phyloP scores from a whole-genome alignment of 345 rosid species.

The Syzygium jambos region DNA sequence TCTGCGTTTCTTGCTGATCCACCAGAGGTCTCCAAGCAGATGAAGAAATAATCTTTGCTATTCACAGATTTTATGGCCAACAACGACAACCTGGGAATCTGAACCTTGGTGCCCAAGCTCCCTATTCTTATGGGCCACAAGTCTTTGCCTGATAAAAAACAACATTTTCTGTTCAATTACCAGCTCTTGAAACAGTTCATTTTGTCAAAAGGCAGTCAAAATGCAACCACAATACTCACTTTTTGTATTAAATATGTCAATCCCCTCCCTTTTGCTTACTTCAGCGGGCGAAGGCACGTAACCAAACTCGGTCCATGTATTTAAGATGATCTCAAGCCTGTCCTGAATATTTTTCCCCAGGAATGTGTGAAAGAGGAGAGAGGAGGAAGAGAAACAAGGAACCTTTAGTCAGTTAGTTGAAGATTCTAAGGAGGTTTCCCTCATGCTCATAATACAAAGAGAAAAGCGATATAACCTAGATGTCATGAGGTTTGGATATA shows the following conservation, averaged over 20 bases:
- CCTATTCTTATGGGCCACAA: slow-evolving; percentile 57
- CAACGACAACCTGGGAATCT: slow-evolving; percentile 31
- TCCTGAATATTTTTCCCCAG: slow-evolving; percentile 30
- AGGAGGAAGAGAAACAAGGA: background rate
- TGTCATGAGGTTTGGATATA: background rate
- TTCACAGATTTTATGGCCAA: slow-evolving; percentile 35
- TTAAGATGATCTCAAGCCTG: slow-evolving; percentile 72
- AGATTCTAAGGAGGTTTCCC: background rate
- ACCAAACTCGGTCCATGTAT: slow-evolving; percentile 53
- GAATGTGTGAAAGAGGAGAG: background rate
- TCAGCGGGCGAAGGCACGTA: slow-evolving; percentile 63
- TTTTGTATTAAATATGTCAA: slow-evolving; percentile 46
- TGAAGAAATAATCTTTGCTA: slow-evolving; percentile 34
- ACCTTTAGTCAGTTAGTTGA: background rate
- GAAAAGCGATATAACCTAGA: background rate
- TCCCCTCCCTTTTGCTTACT: slow-evolving; percentile 66
- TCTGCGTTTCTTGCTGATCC: slow-evolving; percentile 13
- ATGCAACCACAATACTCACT: slow-evolving; percentile 19
- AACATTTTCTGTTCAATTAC: background rate
- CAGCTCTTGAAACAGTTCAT: background rate
- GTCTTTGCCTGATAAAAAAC: background rate
- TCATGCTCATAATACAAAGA: background rate
- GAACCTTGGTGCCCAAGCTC: slow-evolving; percentile 24
- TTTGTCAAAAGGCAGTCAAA: background rate
- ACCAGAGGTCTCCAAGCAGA: slow-evolving; percentile 32